Conservation (phyloP, 2,329 filamentous ascomycete species). For the Balansia obtecta region DNA sequence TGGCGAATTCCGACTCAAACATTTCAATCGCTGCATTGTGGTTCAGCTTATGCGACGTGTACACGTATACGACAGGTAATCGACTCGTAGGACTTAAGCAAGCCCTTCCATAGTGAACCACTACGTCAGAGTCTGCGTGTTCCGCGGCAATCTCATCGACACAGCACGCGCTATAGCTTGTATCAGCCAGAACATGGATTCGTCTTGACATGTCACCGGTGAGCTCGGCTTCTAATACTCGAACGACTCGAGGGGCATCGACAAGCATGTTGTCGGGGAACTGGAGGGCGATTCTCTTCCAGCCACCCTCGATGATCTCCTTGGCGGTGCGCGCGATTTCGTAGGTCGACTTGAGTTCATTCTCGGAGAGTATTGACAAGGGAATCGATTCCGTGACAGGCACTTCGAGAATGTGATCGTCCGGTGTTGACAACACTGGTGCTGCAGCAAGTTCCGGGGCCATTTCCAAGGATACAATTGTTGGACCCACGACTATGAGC, state of each 20-base stretch:
- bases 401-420: slow-evolving; percentile 45
- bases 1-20: slow-evolving; percentile 58
- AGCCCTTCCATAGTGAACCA: slow-evolving; percentile 87
- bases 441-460: slow-evolving; percentile 35
- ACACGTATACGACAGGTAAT: slow-evolving; percentile 81
- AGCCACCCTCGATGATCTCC: slow-evolving; percentile 61
- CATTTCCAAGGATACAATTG: slow-evolving; percentile 20
- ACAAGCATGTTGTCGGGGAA: slow-evolving; percentile 89
- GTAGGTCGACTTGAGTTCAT: slow-evolving; percentile 66
- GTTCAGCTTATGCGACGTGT: slow-evolving; percentile 62
- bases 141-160: slow-evolving; percentile 95
- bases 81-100: slow-evolving; percentile 84
- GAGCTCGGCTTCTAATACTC: slow-evolving; percentile 29
- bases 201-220: slow-evolving; percentile 12
- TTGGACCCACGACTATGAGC: not conserved
- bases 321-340: slow-evolving; percentile 69
- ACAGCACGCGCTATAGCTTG: slow-evolving; percentile 93
- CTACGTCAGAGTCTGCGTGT: slow-evolving; percentile 78
- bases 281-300: slow-evolving; percentile 75
- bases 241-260: slow-evolving; percentile 72
- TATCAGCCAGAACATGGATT: slow-evolving; percentile 84
- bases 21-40: slow-evolving; percentile 40
- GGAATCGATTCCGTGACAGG: slow-evolving; percentile 25
- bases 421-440: slow-evolving; percentile 52
- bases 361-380: slow-evolving; percentile 35